Percentiles rank a stretch among this genome's conserved stretches.
Conservation (phyloP, 225 moss, liverwort and hornwort species). For the Polytrichum formosum region DNA sequence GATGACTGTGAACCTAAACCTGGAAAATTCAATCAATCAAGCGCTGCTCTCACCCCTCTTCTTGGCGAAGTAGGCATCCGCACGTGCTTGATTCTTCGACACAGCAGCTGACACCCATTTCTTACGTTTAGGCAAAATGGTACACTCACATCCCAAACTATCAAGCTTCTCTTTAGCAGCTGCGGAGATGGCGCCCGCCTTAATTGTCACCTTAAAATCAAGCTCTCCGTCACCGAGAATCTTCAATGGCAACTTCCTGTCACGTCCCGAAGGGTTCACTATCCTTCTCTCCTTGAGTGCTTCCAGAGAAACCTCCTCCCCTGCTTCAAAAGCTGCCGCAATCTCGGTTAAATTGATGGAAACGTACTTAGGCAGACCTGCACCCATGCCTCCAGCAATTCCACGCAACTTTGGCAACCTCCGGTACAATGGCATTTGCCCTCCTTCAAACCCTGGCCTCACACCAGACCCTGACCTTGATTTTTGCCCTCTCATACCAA, state of each 20-base stretch:
- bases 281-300: slow-evolving; percentile 60
- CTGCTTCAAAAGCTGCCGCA: slow-evolving; percentile 55
- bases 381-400: slow-evolving; percentile 93
- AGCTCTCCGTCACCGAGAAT: slow-evolving; percentile 76
- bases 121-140: slow-evolving; percentile 78
- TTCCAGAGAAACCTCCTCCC: slow-evolving; percentile 86
- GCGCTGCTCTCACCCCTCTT: slow-evolving; percentile 47
- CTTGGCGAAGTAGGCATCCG: slow-evolving; percentile 68
- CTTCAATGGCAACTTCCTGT: slow-evolving; percentile 76
- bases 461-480: slow-evolving; percentile 93
- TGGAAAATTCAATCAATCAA: slow-evolving; percentile 14
- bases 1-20: slow-evolving; percentile 7
- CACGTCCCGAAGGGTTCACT: slow-evolving; percentile 80
- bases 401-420: slow-evolving; percentile 83
- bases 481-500: slow-evolving; percentile 92
- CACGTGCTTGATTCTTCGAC: slow-evolving; percentile 55
- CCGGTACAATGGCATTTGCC: slow-evolving; percentile 86
- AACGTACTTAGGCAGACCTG: slow-evolving; percentile 83
- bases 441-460: slow-evolving; percentile 87
- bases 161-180: slow-evolving; percentile 71
- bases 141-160: slow-evolving; percentile 56
- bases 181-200: slow-evolving; percentile 73
- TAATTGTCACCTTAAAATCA: slow-evolving; percentile 71
- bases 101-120: slow-evolving; percentile 64
- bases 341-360: slow-evolving; percentile 78